Conservation (phyloP, 176 grass and related monocot species). For the Chrysopogon serrulatus region DNA sequence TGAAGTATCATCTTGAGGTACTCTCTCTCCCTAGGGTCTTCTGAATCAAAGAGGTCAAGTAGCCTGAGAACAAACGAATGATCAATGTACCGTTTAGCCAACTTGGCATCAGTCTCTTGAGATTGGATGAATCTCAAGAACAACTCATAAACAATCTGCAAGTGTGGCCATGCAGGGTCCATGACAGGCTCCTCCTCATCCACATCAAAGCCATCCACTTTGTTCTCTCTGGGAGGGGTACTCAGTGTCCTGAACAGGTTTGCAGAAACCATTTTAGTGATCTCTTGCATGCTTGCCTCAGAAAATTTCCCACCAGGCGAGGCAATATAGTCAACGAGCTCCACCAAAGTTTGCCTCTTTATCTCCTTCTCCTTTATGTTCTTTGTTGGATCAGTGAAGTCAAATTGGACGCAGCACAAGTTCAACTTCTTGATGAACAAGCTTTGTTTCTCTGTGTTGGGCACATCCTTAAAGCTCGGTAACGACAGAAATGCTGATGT, state of each 20-base stretch:
- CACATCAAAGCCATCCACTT: conserved; percentile 57
- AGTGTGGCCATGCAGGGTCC: conserved; percentile 76
- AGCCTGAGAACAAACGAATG: conserved; percentile 72
- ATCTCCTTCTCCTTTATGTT: conserved; percentile 72
- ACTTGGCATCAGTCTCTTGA: conserved; percentile 73
- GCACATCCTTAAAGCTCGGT: conserved; percentile 77
- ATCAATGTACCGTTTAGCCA: conserved; percentile 79
- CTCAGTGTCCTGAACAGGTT: conserved; percentile 69
- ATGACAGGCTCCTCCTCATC: conserved; percentile 85
- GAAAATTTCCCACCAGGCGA: conserved; percentile 47
- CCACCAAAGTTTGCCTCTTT: conserved; percentile 74
- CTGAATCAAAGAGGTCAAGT: conserved; percentile 86
- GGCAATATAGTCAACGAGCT: conserved; percentile 66
- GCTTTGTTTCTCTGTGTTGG: conserved; percentile 61
- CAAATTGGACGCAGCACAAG: conserved; percentile 61
- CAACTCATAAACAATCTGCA: conserved; percentile 87
- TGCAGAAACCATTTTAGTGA: conserved; percentile 50
- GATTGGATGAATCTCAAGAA: conserved; percentile 83
- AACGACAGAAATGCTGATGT: conserved; percentile 30
- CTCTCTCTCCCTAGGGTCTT: conserved; percentile 82
- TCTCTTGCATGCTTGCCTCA: conserved; percentile 71
- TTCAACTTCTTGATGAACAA: conserved; percentile 65
- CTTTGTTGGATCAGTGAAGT: conserved; percentile 68
- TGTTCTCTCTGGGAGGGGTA: conserved; percentile 52
- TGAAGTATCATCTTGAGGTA: conserved; percentile 89